A percentile compares a stretch with the other conserved stretches of the same genome.
Evolutionary conservation across 2,329 filamentous ascomycete species (phyloP).

Genomic region (Paracorniculantispora psalliotae): DNA sequence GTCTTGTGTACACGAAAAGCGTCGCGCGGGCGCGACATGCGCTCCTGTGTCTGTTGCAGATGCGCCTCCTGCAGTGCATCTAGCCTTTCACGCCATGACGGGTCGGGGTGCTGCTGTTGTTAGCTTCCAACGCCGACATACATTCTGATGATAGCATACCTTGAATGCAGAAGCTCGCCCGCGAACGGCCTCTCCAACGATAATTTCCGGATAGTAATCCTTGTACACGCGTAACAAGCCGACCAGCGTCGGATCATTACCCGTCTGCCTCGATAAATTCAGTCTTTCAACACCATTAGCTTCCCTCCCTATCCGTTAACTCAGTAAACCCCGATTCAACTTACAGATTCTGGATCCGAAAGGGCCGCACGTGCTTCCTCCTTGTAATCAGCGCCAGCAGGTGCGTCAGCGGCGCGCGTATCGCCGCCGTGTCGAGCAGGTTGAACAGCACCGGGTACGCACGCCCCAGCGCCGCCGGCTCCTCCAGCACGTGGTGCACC

Average conservation of each 20-base stretch:
- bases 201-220: constrained; percentile 86
- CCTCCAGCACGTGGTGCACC: constrained; percentile 66
- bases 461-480: constrained; percentile 57
- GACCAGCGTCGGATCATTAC: constrained; percentile 68
- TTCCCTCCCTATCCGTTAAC: too few species aligned
- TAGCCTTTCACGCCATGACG: constrained; percentile 66
- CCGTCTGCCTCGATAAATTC: constrained; percentile 53
- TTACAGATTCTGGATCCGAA: constrained; percentile 72
- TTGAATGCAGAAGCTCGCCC: constrained; percentile 60
- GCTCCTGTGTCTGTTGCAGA: constrained; percentile 41
- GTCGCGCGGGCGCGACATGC: constrained; percentile 28
- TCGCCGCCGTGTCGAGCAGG: constrained; percentile 72
- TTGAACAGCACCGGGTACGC: constrained; percentile 76
- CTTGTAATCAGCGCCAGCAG: constrained; percentile 73
- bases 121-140: not conserved
- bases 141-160: constrained; percentile 28
- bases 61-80: constrained; percentile 60
- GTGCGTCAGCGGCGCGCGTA: constrained; percentile 67
- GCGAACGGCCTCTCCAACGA: constrained; percentile 63
- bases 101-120: constrained; percentile 59
- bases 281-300: constrained; percentile 37
- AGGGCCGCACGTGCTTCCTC: constrained; percentile 77
- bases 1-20: constrained; percentile 61
- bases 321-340: constrained; percentile 22
- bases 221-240: constrained; percentile 79